A percentile compares a stretch with the other conserved stretches of the same genome.
phyloP scores from a whole-genome alignment of 495 filamentous ascomycete species.

The Symbiotaphrina buchneri region DNA sequence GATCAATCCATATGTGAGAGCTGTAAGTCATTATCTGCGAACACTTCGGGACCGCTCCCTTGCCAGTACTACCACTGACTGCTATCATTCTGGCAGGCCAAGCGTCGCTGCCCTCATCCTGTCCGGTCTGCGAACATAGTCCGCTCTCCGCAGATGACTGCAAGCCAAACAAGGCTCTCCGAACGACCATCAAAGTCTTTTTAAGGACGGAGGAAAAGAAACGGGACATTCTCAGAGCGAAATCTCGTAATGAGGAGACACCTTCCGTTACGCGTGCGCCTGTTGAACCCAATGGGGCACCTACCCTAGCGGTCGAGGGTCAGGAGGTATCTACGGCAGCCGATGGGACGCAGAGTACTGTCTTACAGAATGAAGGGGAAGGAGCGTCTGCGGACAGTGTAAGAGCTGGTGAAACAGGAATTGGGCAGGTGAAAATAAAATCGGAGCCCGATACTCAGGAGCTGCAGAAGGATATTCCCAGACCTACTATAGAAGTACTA shows the following conservation, averaged over 20 bases:
- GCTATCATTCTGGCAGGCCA: conserved; percentile 35
- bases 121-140: conserved; percentile 80
- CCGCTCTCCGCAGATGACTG: conserved; percentile 71
- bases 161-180: conserved; percentile 67
- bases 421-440: no score
- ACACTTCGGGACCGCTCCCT: background rate
- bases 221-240: no score
- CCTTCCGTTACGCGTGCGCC: no score
- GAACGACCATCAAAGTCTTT: conserved; percentile 76
- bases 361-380: conserved; percentile 31
- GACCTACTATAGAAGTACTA: conserved; percentile 18
- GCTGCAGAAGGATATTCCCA: conserved; percentile 14
- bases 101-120: conserved; percentile 49
- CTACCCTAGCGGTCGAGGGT: no score
- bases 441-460: conserved; percentile 1
- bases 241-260: conserved; percentile 12
- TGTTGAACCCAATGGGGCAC: no score
- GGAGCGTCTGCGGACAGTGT: no score
- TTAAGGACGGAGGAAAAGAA: conserved; percentile 78
- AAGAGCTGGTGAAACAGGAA: conserved; percentile 3
- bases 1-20: conserved; percentile 83
- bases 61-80: background rate
- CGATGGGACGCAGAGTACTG: no score
- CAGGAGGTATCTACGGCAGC: no score
- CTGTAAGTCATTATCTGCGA: conserved; percentile 32